Conservation (phyloP, 108 stramenopile species). For the Parietichytrium sp. region DNA sequence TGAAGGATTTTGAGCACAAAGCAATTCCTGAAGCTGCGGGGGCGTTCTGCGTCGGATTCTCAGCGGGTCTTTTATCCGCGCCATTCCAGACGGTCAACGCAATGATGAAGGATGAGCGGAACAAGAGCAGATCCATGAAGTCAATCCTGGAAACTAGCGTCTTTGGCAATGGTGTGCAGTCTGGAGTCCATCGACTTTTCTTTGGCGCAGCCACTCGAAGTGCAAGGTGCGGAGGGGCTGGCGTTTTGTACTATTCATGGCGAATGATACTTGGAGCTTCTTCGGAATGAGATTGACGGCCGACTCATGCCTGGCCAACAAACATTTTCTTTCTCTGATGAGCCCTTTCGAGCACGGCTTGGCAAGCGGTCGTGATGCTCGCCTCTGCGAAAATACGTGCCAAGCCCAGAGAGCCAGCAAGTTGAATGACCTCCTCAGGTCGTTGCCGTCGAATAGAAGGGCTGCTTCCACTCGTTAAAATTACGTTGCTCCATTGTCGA, state of each 20-base stretch:
- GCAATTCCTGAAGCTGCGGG: neutral
- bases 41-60: constrained; percentile 18
- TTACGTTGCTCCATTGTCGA: too few species aligned
- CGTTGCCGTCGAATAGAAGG: too few species aligned
- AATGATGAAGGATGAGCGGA: constrained; percentile 39
- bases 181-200: neutral
- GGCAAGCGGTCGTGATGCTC: too few species aligned
- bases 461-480: too few species aligned
- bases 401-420: too few species aligned
- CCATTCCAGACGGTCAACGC: constrained; percentile 25
- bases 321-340: too few species aligned
- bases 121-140: neutral
- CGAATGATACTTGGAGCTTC: constrained; percentile 3
- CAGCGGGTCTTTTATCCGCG: constrained; percentile 18
- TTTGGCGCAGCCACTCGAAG: neutral
- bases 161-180: neutral
- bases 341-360: too few species aligned
- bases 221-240: constrained; percentile 12
- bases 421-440: too few species aligned
- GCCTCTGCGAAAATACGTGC: too few species aligned
- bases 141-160: neutral
- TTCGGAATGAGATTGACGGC: too few species aligned
- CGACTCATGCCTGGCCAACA: too few species aligned
- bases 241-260: constrained; percentile 13
- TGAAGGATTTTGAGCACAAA: neutral